Evolutionary conservation across 331 rosid genomes (phyloP).

Genomic region (Quercus lobata): DNA sequence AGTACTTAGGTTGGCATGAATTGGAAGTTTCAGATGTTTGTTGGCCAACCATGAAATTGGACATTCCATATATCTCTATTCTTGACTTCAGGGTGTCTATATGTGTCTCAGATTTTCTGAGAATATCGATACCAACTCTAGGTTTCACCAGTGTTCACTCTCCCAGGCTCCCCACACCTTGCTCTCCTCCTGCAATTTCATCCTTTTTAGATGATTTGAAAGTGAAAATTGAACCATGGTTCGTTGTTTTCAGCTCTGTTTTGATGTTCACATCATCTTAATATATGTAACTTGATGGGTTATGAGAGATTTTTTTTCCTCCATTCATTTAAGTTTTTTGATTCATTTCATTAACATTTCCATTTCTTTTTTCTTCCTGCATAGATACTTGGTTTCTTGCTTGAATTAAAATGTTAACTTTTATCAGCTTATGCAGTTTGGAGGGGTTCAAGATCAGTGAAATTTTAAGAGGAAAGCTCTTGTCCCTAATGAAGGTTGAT

Average conservation of each 20-base stretch:
- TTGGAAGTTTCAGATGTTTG: slow-evolving; percentile 37
- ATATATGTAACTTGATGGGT: background rate
- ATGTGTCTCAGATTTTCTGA: background rate
- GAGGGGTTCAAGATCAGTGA: slow-evolving; percentile 17
- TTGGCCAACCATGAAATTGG: slow-evolving; percentile 48
- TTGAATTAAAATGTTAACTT: background rate
- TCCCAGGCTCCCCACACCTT: background rate
- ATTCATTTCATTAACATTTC: background rate
- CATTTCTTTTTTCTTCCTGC: background rate
- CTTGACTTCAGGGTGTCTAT: background rate
- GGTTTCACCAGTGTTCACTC: background rate
- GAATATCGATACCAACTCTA: background rate
- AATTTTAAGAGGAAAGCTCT: slow-evolving; percentile 23
- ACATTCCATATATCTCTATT: background rate
- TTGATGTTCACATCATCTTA: slow-evolving; percentile 14
- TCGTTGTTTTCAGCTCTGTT: slow-evolving; percentile 15
- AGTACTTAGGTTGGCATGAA: slow-evolving; percentile 16
- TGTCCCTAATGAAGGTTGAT: slow-evolving; percentile 29
- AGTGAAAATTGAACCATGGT: slow-evolving; percentile 6
- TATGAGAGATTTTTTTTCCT: background rate
- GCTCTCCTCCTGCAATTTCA: background rate
- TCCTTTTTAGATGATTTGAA: slow-evolving; percentile 9
- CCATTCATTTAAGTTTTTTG: background rate
- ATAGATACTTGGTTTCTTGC: background rate
- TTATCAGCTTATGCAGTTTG: background rate